A percentile compares a stretch with the other conserved stretches of the same genome.
These are phyloP conservation scores for Posidonia oceanica DNA, from an alignment of 116 monocot species.

Conservation along the genomic window DNA sequence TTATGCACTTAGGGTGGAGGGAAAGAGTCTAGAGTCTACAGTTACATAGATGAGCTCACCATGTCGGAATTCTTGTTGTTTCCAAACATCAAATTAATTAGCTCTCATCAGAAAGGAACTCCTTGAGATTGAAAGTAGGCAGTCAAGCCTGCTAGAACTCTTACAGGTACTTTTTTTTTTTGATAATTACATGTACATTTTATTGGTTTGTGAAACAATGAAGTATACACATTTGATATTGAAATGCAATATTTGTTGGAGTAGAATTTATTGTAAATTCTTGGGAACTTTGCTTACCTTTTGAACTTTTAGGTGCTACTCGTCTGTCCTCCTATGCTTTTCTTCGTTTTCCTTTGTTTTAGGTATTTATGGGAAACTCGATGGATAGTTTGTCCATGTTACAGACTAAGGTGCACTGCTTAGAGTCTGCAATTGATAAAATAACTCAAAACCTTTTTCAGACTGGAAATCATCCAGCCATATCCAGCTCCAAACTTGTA, in stretches of 20 bases:
- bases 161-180: conserved; percentile 48
- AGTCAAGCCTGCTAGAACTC: conserved; percentile 58
- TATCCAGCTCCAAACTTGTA: not conserved
- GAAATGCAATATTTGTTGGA: no score
- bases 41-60: conserved; percentile 23
- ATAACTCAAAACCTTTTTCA: conserved; percentile 25
- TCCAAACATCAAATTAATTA: conserved; percentile 46
- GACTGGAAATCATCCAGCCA: conserved; percentile 20
- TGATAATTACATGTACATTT: not conserved
- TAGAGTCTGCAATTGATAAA: conserved; percentile 57
- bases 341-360: conserved; percentile 8
- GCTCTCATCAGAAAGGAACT: conserved; percentile 59
- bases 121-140: conserved; percentile 60
- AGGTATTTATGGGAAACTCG: conserved; percentile 67
- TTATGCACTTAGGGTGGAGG: conserved; percentile 4
- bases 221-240: no score
- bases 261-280: no score
- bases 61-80: conserved; percentile 41
- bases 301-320: no score
- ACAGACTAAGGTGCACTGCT: conserved; percentile 51
- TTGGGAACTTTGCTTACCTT: no score
- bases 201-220: no score
- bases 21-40: conserved; percentile 40
- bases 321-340: no score
- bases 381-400: conserved; percentile 47